Evolutionary conservation across 2,329 filamentous ascomycete genomes (phyloP), one percentile per base, ranked within the genome.

Genomic region (Hymenoscyphus infarciens): DNA sequence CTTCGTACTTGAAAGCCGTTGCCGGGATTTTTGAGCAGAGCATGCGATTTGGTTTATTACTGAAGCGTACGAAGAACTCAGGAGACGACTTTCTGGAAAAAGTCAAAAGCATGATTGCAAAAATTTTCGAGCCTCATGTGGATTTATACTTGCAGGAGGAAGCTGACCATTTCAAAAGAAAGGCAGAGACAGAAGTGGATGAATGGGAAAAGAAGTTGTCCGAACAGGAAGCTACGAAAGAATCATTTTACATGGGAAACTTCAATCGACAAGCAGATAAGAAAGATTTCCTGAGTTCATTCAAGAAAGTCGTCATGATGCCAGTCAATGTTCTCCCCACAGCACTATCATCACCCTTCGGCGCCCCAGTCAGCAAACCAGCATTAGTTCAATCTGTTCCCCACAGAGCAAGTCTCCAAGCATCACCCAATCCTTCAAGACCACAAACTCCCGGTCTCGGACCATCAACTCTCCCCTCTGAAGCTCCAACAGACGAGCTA

Each of bases 301-400:
- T 99, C 81, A 97, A 92, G 74, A 98, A 98, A 76, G 95, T 99
- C 8, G 91, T 99, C 67, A 97, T 99, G 93, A 96, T 97, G 87
- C 95, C 95, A 1, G 94, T 99, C 57, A 96, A 91, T 59, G 94
- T 92, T 8, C 80, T 98, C 3, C 91, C 92, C 1, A 87, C 84
- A 56, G 84, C 84, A 5, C 78, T 85, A 57, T 79, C 80, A 8
- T 85, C 80, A n/a, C 82, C 62, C 11, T 63, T 63, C 33, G 61
- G 61, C 11, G 54, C 39, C 11, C 68, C 82, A 61, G 76, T 75
- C 39, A 74, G 71, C 2, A 72, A 74, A 61, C 57, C 72, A 79
- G 60, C 73, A 0, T 63, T 75, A 8, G 61, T 67, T 66, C 59
- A 63, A 15, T 61, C 63, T 55, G 59, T 67, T 31, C 63, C 62